A percentile compares a stretch with the other conserved stretches of the same genome.
These are phyloP conservation scores for Pyrenophora teres DNA, from an alignment of 2,329 filamentous ascomycete genomes.

Conservation along the genomic window DNA sequence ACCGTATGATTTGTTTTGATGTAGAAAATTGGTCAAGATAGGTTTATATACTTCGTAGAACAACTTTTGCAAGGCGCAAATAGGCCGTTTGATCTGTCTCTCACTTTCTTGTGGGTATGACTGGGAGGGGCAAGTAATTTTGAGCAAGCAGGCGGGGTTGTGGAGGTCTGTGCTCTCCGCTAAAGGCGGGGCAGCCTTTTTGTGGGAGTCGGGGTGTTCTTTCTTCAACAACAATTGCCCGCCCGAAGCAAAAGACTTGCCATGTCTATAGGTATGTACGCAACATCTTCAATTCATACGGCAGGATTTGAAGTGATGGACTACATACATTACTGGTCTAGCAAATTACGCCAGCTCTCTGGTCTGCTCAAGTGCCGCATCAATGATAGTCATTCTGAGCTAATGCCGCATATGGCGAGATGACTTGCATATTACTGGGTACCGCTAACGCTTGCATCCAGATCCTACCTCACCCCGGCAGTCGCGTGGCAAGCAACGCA, in stretches of 20 bases:
- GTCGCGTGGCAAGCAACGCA: conserved; percentile 26
- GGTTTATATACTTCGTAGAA: too few relatives aligned
- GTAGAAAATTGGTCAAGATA: background rate
- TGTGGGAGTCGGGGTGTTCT: conserved; percentile 2
- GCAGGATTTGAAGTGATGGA: too few relatives aligned
- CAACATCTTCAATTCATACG: background rate
- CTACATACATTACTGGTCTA: background rate
- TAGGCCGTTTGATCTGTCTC: background rate
- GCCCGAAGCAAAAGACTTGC: background rate
- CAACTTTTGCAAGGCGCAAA: too few relatives aligned
- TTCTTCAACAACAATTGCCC: conserved; percentile 10
- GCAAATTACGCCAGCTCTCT: background rate
- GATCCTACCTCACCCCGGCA: conserved; percentile 25
- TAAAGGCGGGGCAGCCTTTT: conserved; percentile 14
- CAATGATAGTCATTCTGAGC: background rate
- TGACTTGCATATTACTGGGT: conserved; percentile 1
- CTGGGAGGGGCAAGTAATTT: background rate
- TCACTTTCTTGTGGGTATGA: rapidly evolving
- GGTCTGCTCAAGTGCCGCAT: background rate
- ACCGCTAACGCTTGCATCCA: conserved; percentile 5
- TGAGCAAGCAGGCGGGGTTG: conserved; percentile 8
- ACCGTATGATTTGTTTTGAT: conserved; percentile 30
- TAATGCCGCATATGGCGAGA: conserved; percentile 2
- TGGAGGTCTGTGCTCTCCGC: conserved; percentile 24
- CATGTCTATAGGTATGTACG: conserved; percentile 20